Conservation (phyloP, 2,329 filamentous ascomycete genomes). For the Aspergillus spinulosporus region DNA sequence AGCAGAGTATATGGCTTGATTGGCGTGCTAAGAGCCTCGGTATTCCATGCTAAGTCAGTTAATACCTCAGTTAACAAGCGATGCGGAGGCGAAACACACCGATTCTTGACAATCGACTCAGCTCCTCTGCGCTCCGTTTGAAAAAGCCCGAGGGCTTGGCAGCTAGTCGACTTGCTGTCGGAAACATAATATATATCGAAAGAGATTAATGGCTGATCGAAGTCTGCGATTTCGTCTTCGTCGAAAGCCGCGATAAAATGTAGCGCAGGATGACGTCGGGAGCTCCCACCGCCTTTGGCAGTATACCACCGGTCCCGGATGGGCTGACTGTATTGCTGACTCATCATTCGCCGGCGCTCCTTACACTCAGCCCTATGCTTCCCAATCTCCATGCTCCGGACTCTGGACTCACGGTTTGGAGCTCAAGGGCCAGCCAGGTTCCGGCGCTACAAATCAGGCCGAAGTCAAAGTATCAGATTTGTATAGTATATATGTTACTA, state of each 20-base stretch:
- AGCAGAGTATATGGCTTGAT: constrained; percentile 43
- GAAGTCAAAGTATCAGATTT: too few species aligned
- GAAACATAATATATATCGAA: constrained; percentile 33
- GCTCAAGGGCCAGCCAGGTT: too few species aligned
- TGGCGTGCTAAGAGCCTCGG: constrained; percentile 39
- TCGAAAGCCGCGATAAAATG: too few species aligned
- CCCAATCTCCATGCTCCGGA: not conserved
- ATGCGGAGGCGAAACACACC: constrained; percentile 42
- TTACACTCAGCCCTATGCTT: not conserved
- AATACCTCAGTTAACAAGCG: constrained; percentile 1
- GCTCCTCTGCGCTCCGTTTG: constrained; percentile 59
- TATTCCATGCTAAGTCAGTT: constrained; percentile 40
- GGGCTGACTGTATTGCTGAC: not conserved
- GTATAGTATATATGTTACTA: too few species aligned
- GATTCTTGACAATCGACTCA: constrained; percentile 57
- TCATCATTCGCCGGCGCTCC: not conserved
- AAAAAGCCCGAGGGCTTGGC: constrained; percentile 53
- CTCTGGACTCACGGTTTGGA: too few species aligned
- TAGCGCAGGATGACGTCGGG: constrained; percentile 2
- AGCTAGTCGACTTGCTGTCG: constrained; percentile 41
- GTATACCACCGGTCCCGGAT: not conserved
- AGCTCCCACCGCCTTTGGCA: constrained; percentile 1
- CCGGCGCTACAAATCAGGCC: too few species aligned
- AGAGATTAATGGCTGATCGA: not conserved
- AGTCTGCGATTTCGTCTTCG: not conserved